Evolutionary conservation across 305 asterid genomes (phyloP).

Genomic region (Coffea humblotiana): DNA sequence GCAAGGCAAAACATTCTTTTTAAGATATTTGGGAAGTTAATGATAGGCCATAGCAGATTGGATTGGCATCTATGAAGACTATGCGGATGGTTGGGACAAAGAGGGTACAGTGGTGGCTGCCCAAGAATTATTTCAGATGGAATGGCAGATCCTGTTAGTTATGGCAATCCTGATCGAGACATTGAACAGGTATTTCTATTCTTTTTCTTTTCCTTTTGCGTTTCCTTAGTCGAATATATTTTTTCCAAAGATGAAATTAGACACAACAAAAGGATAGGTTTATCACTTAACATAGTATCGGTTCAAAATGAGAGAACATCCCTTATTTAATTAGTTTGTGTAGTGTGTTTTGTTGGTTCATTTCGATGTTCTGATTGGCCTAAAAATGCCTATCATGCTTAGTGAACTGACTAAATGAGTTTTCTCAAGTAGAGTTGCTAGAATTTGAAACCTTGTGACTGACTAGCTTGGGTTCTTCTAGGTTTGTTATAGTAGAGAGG

Average conservation of each 20-base stretch:
- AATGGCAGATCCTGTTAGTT: slow-evolving; percentile 96
- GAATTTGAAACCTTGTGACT: neutral
- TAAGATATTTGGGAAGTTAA: slow-evolving; percentile 37
- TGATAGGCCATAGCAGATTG: slow-evolving; percentile 54
- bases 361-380: neutral
- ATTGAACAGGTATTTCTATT: slow-evolving; percentile 61
- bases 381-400: neutral
- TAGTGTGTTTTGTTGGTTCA: neutral
- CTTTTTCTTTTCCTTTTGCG: too few relatives aligned
- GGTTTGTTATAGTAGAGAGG: too few relatives aligned
- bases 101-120: slow-evolving; percentile 55
- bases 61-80: slow-evolving; percentile 68
- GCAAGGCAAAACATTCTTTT: slow-evolving; percentile 4
- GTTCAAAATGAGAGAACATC: neutral
- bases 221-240: neutral
- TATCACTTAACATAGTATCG: neutral
- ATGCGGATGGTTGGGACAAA: slow-evolving; percentile 55
- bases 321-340: neutral
- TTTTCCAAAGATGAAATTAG: neutral
- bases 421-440: neutral
- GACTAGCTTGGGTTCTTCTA: neutral
- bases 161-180: slow-evolving; percentile 81
- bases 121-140: slow-evolving; percentile 86
- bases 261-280: neutral
- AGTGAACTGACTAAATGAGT: neutral